Percentiles rank a stretch among this genome's conserved stretches.
These are phyloP conservation scores for Inga leiocalycina DNA, from an alignment of 306 rosid genomes.

Conservation along the genomic window DNA sequence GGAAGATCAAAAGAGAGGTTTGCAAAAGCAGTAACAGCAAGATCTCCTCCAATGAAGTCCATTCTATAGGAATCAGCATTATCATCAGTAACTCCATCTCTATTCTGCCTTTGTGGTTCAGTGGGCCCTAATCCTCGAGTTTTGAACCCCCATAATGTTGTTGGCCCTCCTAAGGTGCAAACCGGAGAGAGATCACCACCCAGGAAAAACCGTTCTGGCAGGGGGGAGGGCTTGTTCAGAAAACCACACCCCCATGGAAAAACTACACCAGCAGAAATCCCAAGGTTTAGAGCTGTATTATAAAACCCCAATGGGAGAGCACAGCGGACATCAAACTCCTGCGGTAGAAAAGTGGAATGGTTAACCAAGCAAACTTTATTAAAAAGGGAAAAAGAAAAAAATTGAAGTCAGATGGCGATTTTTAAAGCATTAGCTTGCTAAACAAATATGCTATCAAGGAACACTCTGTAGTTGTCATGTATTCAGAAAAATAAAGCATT, in stretches of 20 bases:
- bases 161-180: conserved; percentile 82
- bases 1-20: conserved; percentile 95
- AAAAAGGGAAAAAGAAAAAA: background rate
- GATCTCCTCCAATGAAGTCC: conserved; percentile 94
- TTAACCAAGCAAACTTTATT: conserved; percentile 27
- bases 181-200: conserved; percentile 98
- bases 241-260: conserved; percentile 91
- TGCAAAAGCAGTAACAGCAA: conserved; percentile 91
- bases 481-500: conserved; percentile 20
- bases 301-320: conserved; percentile 85
- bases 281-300: conserved; percentile 84
- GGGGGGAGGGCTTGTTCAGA: conserved; percentile 80
- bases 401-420: background rate
- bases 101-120: conserved; percentile 68
- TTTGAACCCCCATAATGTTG: conserved; percentile 87
- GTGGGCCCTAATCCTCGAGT: conserved; percentile 90
- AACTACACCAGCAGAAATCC: conserved; percentile 78
- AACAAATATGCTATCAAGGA: conserved; percentile 3
- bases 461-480: conserved; percentile 4
- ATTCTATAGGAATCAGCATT: conserved; percentile 53
- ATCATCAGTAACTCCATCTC: conserved; percentile 50
- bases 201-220: conserved; percentile 91
- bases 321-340: conserved; percentile 93
- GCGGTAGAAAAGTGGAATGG: conserved; percentile 36
- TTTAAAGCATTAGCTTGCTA: conserved; percentile 7